Evolutionary conservation across 495 filamentous ascomycete species (phyloP).

Genomic region (Echria macrotheca): DNA sequence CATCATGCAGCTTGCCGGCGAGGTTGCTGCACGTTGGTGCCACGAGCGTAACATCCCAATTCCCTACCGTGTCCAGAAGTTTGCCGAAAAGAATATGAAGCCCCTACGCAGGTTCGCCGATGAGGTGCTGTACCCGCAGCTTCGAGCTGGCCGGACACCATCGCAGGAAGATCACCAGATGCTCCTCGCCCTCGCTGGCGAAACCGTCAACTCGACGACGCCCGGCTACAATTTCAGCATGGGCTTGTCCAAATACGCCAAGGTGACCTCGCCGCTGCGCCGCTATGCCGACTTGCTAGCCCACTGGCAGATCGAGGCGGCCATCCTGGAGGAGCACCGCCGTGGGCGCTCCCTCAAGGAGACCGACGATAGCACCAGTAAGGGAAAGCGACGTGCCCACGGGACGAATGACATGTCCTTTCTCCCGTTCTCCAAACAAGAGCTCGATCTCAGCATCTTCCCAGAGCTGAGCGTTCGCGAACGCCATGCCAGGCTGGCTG

Average conservation of each 20-base stretch:
- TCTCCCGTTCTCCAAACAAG: conserved; percentile 58
- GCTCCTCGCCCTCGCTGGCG: conserved; percentile 52
- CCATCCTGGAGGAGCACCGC: conserved; percentile 62
- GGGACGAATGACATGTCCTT: conserved; percentile 24
- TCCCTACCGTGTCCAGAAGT: conserved; percentile 64
- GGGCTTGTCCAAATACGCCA: conserved; percentile 66
- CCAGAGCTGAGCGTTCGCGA: conserved; percentile 48
- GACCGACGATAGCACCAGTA: conserved; percentile 26
- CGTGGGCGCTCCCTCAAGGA: conserved; percentile 49
- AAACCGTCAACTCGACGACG: conserved; percentile 41
- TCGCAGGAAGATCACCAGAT: conserved; percentile 57
- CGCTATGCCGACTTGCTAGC: conserved; percentile 76
- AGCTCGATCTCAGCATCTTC: conserved; percentile 49
- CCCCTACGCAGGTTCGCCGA: conserved; percentile 42
- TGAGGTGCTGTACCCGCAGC: conserved; percentile 43
- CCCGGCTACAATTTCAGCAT: conserved; percentile 55
- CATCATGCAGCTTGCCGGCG: conserved; percentile 74
- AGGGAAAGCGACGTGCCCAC: no score
- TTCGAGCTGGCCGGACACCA: conserved; percentile 50
- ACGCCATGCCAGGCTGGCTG: conserved; percentile 28
- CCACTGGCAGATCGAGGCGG: conserved; percentile 89
- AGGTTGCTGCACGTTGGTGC: conserved; percentile 69
- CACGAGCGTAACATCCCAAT: conserved; percentile 68
- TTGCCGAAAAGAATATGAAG: conserved; percentile 46
- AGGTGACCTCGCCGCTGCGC: conserved; percentile 80